Evolutionary conservation across 805 yeast genomes (phyloP).

Genomic region (Cyberlindnera misumaiensis): DNA sequence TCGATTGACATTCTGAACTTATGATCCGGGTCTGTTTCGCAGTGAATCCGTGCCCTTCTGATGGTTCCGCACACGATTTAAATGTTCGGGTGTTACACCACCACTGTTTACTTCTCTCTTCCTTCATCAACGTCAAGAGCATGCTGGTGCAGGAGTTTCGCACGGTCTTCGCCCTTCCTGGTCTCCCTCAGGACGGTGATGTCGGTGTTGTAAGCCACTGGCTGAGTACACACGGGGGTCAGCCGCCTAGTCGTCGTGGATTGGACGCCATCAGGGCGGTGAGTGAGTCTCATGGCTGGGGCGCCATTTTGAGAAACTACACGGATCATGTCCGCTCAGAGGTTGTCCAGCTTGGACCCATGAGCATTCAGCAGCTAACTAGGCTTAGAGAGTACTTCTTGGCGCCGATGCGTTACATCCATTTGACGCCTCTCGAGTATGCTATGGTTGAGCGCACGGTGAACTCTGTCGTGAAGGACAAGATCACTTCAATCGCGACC

Average conservation of each 20-base stretch:
- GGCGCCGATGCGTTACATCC: slow-evolving; percentile 15
- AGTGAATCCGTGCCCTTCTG: not conserved
- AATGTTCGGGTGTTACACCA: not conserved
- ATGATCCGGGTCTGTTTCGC: too few species aligned
- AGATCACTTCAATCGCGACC: slow-evolving; percentile 1
- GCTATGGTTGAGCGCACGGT: slow-evolving; percentile 13
- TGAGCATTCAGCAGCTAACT: slow-evolving; percentile 5
- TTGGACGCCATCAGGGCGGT: slow-evolving; percentile 16
- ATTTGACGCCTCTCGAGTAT: slow-evolving; percentile 9
- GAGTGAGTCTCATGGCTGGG: not conserved
- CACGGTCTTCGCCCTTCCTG: slow-evolving; percentile 16
- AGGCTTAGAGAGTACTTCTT: slow-evolving; percentile 16
- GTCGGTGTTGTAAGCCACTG: slow-evolving; percentile 17
- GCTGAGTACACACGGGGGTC: slow-evolving; percentile 18
- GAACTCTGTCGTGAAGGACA: slow-evolving; percentile 12
- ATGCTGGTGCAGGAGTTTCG: slow-evolving; percentile 1
- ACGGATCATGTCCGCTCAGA: slow-evolving; percentile 13
- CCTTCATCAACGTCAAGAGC: too few species aligned
- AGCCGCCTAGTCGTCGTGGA: slow-evolving; percentile 20
- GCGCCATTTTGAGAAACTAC: slow-evolving; percentile 11
- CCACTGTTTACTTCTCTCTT: too few species aligned
- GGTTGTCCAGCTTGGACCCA: slow-evolving; percentile 1
- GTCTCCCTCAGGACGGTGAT: slow-evolving; percentile 16
- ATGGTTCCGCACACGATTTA: not conserved
- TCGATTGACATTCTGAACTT: slow-evolving; percentile 15